Evolutionary conservation across 257 asterid species (phyloP), one percentile per base, ranked within the genome.

Genomic region (Primulina tabacum): DNA sequence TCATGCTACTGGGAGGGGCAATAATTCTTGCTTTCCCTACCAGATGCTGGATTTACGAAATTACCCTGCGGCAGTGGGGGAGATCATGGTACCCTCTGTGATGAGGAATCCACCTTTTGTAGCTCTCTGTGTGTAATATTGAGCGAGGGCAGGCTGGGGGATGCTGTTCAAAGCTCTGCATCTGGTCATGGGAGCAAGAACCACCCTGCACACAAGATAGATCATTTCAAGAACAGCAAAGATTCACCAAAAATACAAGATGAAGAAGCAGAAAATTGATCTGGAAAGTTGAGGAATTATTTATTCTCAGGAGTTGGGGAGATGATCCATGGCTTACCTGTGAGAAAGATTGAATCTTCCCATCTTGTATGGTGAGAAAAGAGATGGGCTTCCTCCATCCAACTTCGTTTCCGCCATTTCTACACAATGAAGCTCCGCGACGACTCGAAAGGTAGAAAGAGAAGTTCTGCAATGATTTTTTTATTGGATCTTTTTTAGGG

Each of bases 141-240:
- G 86, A 4, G 73, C 86, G 2, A 89, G 83, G 35, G 92, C 94
- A 10, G 87, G 70, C 75, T 78, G 83, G 37, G 99, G 96, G 74
- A 87, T 82, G 53, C 71, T 76, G 75, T 82, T 72, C 53, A 87
- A 60, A 0, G 99, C 97, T 74, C 97, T 85, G 86, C 96, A 93
- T 68, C 99, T 83, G 3, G 99, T 93, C 96, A 91, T 86, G 38
- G 99, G 99, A 11, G 99, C 99, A 65, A 93, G 77, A 63, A 90
- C 97, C 64, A 93, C 86, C 77, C 99, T 93, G 83, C 76, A 71
- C 60, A 56, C 20, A 20, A 30, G 34, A 67, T 50, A 0, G 0
- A 38, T 9, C 50, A 10, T 30, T 52, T 33, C 47, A 56, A 52
- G 12, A 12, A 28, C 10, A n/a, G 26, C 20, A 37, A 0, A 10